These are phyloP conservation scores for Anthracocystis walkeri DNA, from an alignment of 1,284 basidiomycete genomes.

Conservation along the genomic window DNA sequence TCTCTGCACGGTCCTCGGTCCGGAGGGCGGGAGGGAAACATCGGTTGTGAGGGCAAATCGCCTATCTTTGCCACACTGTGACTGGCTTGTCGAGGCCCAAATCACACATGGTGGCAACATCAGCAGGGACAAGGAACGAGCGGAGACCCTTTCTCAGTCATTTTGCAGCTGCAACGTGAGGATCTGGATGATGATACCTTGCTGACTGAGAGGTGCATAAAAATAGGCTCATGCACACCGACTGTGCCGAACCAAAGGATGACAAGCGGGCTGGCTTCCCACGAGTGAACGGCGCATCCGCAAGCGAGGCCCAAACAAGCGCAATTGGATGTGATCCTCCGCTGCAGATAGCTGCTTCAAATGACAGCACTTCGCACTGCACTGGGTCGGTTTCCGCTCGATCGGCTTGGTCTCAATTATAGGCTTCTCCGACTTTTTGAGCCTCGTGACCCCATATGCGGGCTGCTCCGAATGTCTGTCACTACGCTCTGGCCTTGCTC, in stretches of 20 bases:
- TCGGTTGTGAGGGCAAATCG: too few species aligned
- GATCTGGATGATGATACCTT: not conserved
- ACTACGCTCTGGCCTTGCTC: too few species aligned
- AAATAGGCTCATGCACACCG: not conserved
- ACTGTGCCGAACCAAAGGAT: not conserved
- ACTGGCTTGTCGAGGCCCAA: too few species aligned
- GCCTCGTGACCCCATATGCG: too few species aligned
- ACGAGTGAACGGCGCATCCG: constrained; percentile 7
- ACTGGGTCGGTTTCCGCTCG: not conserved
- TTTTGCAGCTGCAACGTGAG: not conserved
- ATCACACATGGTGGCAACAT: too few species aligned
- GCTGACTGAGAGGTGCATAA: constrained; percentile 19
- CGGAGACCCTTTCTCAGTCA: not conserved
- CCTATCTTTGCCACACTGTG: too few species aligned
- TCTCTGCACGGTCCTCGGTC: too few species aligned
- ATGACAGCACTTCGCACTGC: constrained; percentile 6
- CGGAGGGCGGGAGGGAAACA: too few species aligned
- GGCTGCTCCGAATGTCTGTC: too few species aligned
- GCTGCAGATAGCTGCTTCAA: not conserved
- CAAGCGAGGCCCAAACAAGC: constrained; percentile 1
- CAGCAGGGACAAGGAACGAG: not conserved
- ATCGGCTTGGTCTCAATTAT: not conserved
- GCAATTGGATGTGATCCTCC: too few species aligned
- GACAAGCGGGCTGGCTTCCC: constrained; percentile 3
- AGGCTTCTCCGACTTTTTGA: not conserved